Evolutionary conservation across 2,329 filamentous ascomycete species (phyloP).

Genomic region (Cladorrhinum sp.): DNA sequence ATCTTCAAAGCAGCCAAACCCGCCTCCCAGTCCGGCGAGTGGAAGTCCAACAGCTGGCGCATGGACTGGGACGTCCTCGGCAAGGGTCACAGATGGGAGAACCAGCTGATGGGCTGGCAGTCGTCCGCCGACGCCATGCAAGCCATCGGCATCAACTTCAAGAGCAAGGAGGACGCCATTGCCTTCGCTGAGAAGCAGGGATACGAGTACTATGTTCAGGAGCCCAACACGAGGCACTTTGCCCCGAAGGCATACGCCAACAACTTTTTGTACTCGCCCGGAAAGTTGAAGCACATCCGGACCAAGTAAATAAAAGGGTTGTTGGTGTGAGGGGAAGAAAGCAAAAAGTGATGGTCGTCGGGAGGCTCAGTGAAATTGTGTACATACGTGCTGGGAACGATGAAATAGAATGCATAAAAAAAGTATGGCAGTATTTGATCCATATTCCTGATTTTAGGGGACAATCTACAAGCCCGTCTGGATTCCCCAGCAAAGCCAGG

Average conservation of each 20-base stretch:
- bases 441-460: background rate
- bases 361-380: background rate
- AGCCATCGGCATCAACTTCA: slow-evolving; percentile 86
- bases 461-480: no score
- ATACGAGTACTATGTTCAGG: slow-evolving; percentile 98
- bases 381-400: background rate
- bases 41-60: slow-evolving; percentile 81
- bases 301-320: slow-evolving; percentile 62
- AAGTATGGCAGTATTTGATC: background rate
- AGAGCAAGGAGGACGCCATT: slow-evolving; percentile 90
- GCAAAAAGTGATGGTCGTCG: background rate
- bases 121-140: slow-evolving; percentile 95
- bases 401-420: background rate
- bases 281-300: slow-evolving; percentile 82
- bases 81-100: slow-evolving; percentile 98
- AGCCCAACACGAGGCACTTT: slow-evolving; percentile 85
- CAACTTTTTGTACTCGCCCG: slow-evolving; percentile 84
- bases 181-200: slow-evolving; percentile 97
- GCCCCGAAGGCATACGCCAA: slow-evolving; percentile 93
- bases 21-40: slow-evolving; percentile 92
- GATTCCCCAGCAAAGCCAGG: no score
- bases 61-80: slow-evolving; percentile 97
- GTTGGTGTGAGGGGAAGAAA: background rate
- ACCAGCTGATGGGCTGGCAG: slow-evolving; percentile 97
- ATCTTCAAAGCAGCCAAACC: slow-evolving; percentile 91